Base-by-base conservation (phyloP, 2,329 filamentous ascomycete genomes). In the Myriosclerotinia duriaeana region DNA sequence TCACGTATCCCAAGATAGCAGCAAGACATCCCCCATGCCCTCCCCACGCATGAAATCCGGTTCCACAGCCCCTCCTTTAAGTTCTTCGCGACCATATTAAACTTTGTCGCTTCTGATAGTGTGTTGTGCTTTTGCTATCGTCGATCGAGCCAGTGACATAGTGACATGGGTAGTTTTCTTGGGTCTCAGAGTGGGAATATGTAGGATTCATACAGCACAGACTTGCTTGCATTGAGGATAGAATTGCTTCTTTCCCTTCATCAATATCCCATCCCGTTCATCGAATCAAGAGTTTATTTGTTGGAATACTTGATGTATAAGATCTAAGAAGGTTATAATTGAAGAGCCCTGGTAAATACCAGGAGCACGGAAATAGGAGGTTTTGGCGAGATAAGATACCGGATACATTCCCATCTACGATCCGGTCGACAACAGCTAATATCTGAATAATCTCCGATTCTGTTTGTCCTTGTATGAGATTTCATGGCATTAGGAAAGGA, bases 321-420 rank as follows among this genome's bases (percentile, higher is more conserved):
- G 50, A 42, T 42, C 48, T 12, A 38, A 44, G 50, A 5, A 36
- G 38, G 55, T 64, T 50, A 44, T 22, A 8, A 55, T 53, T n/a
- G 50, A 34, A 44, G 61, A 55, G 22, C n/a, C 30, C 30, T 34
- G 2, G 26, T 30, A n/a, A 15, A 38, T 30, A 20, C 15, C 22
- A 30, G 58, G 15, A 30, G 34, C 11, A 20, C 54, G 30, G 36
- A 12, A 36, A 46, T 46, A 46, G 40, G 40, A 58, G 20, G 20
- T 48, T 60, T 60, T 64, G 50, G 50, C 61, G 48, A 54, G 48
- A 64, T 44, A 46, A 36, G 36, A 42, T 56, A 14, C 22, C 54
- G 34, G 14, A 56, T 22, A 36, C 17, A 17, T n/a, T 44, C 6
- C 22, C 26, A 44, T 54, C 52, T 22, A 53, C 26, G 1, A 34